Evolutionary conservation across 176 grass and related monocot genomes (phyloP).

Genomic region (Tillandsia leiboldiana): DNA sequence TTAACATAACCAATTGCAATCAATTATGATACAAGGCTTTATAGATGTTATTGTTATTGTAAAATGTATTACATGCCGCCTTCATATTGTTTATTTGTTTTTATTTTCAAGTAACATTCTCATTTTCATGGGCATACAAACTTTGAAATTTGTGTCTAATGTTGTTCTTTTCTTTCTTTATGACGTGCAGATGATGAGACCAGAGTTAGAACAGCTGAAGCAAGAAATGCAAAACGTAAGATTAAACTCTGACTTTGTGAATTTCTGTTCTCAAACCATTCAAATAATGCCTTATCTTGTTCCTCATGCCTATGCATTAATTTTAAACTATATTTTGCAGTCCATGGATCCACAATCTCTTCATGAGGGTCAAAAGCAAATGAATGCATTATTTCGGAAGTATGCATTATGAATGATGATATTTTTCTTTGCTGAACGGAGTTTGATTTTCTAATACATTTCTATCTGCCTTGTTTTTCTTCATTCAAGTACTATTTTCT

Average conservation of each 20-base stretch:
- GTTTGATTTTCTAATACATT: neutral
- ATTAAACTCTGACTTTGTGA: conserved; percentile 10
- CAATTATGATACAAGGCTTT: no score
- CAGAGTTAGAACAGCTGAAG: conserved; percentile 70
- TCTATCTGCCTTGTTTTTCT: neutral
- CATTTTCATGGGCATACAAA: neutral
- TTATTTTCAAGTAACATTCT: conserved; percentile 5
- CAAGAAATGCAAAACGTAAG: conserved; percentile 48
- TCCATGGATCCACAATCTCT: conserved; percentile 34
- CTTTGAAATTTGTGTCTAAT: neutral
- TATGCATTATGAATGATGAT: conserved; percentile 24
- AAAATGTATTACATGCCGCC: no score
- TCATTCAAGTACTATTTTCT: neutral
- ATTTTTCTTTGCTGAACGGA: neutral
- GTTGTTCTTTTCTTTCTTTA: conserved; percentile 19
- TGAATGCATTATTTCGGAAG: conserved; percentile 57
- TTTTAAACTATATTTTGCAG: conserved; percentile 35
- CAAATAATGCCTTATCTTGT: neutral
- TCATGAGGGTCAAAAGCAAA: conserved; percentile 33
- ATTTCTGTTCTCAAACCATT: neutral
- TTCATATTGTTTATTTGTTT: neutral
- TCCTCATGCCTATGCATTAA: neutral
- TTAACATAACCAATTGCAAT: no score
- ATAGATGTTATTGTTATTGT: no score
- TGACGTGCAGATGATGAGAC: conserved; percentile 48